Conservation (phyloP, 2,329 filamentous ascomycete genomes). For the Grosmannia huntii region DNA sequence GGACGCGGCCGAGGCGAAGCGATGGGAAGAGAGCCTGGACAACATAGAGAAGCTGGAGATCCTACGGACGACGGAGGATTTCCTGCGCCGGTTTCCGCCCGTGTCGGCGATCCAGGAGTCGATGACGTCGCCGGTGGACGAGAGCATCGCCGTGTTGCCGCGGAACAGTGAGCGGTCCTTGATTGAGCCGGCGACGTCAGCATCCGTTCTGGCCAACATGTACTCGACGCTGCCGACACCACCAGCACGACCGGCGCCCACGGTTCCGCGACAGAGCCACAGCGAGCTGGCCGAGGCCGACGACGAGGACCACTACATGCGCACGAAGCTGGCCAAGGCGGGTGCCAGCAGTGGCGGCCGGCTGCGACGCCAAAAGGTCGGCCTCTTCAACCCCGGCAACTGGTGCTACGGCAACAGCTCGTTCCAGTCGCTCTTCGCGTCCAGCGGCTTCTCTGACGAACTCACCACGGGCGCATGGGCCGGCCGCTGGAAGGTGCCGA, state of each 20-base stretch:
- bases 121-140: constrained; percentile 31
- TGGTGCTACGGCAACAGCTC: constrained; percentile 92
- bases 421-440: constrained; percentile 70
- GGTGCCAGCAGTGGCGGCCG: constrained; percentile 18
- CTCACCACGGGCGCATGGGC: constrained; percentile 46
- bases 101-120: constrained; percentile 48
- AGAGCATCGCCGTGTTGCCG: not conserved
- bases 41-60: constrained; percentile 38
- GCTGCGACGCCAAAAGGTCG: constrained; percentile 41
- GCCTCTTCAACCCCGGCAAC: constrained; percentile 66
- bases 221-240: constrained; percentile 32
- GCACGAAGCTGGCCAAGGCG: constrained; percentile 26
- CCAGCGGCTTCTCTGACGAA: constrained; percentile 53
- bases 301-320: constrained; percentile 23
- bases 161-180: constrained; percentile 5
- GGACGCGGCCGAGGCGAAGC: constrained; percentile 59
- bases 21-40: constrained; percentile 66
- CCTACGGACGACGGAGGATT: constrained; percentile 67
- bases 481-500: constrained; percentile 52
- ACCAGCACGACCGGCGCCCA: constrained; percentile 54
- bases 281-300: constrained; percentile 50
- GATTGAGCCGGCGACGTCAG: too few relatives aligned
- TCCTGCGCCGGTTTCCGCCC: constrained; percentile 69
- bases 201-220: too few relatives aligned
- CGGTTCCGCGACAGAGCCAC: constrained; percentile 60